Conservation (phyloP, 179 eudicot species). For the Actinidia polygama region DNA sequence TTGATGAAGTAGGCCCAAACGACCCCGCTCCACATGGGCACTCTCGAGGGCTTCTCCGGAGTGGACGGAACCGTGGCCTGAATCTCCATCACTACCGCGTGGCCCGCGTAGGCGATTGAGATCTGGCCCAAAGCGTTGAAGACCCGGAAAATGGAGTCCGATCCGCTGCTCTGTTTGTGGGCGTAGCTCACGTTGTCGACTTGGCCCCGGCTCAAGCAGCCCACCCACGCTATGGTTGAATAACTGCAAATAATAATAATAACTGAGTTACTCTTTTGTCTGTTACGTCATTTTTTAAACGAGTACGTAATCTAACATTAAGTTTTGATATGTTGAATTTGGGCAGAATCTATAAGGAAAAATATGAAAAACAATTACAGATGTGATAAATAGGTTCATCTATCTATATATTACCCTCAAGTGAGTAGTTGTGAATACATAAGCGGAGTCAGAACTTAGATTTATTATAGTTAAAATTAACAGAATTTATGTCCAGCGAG, state of each 20-base stretch:
- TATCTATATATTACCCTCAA: no score
- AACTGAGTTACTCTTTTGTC: no score
- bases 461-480: no score
- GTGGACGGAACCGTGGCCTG: constrained; percentile 95
- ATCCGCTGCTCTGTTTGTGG: constrained; percentile 64
- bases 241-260: constrained; percentile 51
- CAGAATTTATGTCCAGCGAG: no score
- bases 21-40: constrained; percentile 93
- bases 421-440: no score
- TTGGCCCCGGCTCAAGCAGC: constrained; percentile 60
- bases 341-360: no score
- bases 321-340: no score
- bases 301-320: no score
- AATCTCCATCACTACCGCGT: constrained; percentile 84
- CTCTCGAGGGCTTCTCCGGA: constrained; percentile 72
- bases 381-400: no score
- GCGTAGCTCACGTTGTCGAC: constrained; percentile 68
- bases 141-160: constrained; percentile 70
- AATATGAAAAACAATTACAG: no score
- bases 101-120: constrained; percentile 85
- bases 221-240: constrained; percentile 94
- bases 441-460: no score
- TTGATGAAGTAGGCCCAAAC: constrained; percentile 79
- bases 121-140: constrained; percentile 87
- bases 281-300: no score